These are phyloP conservation scores for Tetrahymena elliotti DNA, from an alignment of 73 alveolate species.

Conservation along the genomic window DNA sequence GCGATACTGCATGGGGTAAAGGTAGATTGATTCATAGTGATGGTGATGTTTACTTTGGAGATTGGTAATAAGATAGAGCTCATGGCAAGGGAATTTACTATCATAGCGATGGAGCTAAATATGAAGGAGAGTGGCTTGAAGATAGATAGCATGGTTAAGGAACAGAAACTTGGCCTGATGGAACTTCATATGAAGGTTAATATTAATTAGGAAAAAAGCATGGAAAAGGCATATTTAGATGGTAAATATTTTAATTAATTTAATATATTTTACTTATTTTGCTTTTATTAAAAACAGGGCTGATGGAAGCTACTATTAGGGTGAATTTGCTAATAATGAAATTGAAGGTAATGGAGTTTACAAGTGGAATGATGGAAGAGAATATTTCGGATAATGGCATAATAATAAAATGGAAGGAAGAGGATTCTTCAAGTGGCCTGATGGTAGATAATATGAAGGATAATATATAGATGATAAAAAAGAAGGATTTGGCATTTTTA, in stretches of 20 bases:
- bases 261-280: background rate
- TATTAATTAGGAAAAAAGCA: constrained; percentile 28
- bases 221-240: constrained; percentile 34
- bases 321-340: constrained; percentile 45
- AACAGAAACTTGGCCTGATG: constrained; percentile 45
- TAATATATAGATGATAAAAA: constrained; percentile 30
- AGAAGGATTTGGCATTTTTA: constrained; percentile 27
- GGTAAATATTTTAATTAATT: background rate
- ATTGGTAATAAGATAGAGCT: constrained; percentile 58
- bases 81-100: constrained; percentile 45
- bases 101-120: constrained; percentile 40
- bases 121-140: constrained; percentile 45
- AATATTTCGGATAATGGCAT: constrained; percentile 54
- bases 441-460: constrained; percentile 61
- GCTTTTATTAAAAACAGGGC: constrained; percentile 11
- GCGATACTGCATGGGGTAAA: constrained; percentile 65
- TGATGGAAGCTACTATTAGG: constrained; percentile 54
- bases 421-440: constrained; percentile 55
- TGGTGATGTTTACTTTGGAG: constrained; percentile 65
- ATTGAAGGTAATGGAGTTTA: constrained; percentile 58
- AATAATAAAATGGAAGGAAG: constrained; percentile 60
- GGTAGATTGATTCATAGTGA: constrained; percentile 64
- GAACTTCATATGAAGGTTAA: constrained; percentile 24
- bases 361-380: constrained; percentile 58
- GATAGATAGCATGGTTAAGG: constrained; percentile 39